A percentile compares a stretch with the other conserved stretches of the same genome.
Conservation (phyloP, 1,139 yeast genomes). For the Maudiozyma humilis region DNA sequence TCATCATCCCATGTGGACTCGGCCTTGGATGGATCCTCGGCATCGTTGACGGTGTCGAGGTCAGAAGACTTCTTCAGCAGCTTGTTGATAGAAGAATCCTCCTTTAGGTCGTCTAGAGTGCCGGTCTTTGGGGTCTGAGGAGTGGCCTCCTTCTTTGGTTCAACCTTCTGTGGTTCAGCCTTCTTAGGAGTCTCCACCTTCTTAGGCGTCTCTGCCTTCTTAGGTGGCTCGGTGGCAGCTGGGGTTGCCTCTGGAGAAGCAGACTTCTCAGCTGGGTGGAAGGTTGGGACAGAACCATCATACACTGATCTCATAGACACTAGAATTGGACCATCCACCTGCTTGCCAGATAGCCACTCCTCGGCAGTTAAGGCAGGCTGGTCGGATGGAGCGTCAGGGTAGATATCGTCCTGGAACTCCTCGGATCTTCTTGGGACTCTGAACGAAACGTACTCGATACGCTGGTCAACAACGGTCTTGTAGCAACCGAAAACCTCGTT, state of each 20-base stretch:
- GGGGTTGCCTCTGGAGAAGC: conserved; percentile 17
- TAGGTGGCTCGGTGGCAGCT: conserved; percentile 5
- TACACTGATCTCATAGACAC: conserved; percentile 67
- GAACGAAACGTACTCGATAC: conserved; percentile 84
- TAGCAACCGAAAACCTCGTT: conserved; percentile 76
- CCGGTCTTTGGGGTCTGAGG: conserved; percentile 9
- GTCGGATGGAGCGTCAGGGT: conserved; percentile 80
- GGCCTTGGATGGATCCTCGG: conserved; percentile 31
- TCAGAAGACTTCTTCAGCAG: conserved; percentile 45
- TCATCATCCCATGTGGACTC: conserved; percentile 34
- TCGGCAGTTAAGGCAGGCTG: conserved; percentile 69
- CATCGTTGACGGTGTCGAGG: conserved; percentile 36
- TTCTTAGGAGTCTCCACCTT: conserved; percentile 7
- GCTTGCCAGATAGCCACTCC: conserved; percentile 75
- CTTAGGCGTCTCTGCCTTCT: conserved; percentile 3
- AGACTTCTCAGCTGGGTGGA: conserved; percentile 32
- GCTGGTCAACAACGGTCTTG: conserved; percentile 75
- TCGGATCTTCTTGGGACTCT: conserved; percentile 91
- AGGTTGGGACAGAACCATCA: conserved; percentile 57
- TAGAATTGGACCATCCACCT: conserved; percentile 73
- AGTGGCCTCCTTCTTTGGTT: conserved; percentile 7
- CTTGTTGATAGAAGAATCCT: conserved; percentile 39
- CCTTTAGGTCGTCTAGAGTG: conserved; percentile 41
- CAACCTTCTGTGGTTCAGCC: conserved; percentile 6
- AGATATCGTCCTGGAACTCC: conserved; percentile 84